Evolutionary conservation across 2,329 filamentous ascomycete genomes (phyloP), one percentile per base, ranked within the genome.

Genomic region (Penicillium sp.): DNA sequence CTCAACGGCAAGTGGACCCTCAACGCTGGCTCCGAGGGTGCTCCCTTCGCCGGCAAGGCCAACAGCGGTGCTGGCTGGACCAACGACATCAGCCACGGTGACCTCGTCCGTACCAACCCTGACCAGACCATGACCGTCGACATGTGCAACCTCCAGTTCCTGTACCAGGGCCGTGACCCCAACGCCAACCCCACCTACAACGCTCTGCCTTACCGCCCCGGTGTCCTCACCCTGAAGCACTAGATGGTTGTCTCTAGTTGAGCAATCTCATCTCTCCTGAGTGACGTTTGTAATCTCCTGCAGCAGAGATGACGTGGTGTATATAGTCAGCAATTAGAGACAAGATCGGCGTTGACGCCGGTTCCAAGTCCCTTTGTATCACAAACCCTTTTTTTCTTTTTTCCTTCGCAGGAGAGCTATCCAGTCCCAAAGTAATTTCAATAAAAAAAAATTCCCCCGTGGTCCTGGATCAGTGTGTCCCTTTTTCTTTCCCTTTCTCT

Each of bases 21-120:
- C 8, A 76, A 84, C 57, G 79, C 81, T 2, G 69, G 70, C 1
- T 73, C 59, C 11, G 82, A 85, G 69, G 65, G 59, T 55, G 68
- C 65, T n/a, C 81, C 83, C 0, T 86, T 86, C 50, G 82, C 82
- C n/a, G 80, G 83, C 57, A 82, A 82, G 69, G 78, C 75, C 27
- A 85, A 85, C 68, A 83, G 76, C 43, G 82, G 79, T 34, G 80
- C 80, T 1, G 74, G 73, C 13, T 86, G 82, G 82, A 83, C 81
- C 40, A 79, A 83, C 62, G 80, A 84, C 50, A 84, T 86, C 61
- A 82, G 78, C 60, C 81, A 84, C 58, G 83, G 83, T 33, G 83
- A 85, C 52, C 62, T 85, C 36, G 59, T 84, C 48, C 75, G 82
- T 49, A 71, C 53, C 48, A 77, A 73, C 57, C 61, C 75, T 2